Base-by-base conservation (phyloP, 768 basidiomycete genomes). In the Kwoniella bestiolae region DNA sequence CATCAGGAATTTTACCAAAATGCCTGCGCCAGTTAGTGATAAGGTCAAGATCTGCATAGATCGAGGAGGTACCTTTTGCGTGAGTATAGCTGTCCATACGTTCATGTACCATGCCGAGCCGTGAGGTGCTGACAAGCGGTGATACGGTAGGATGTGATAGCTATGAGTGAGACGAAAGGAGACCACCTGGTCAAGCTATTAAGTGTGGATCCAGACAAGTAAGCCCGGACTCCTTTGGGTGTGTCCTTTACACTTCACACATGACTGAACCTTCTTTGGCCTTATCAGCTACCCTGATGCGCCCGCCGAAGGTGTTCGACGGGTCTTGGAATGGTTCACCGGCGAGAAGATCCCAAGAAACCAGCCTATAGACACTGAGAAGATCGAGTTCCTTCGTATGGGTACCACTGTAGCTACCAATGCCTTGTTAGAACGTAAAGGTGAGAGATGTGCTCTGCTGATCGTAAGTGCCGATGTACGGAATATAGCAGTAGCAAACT, bases 271-370 rank as follows among this genome's bases (percentile, higher is more conserved):
- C 26, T 12, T 28, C 12, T 29, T 28, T 51, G 23, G 94, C 81
- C 86, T 88, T 1, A 83, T 81, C 18, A 66, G 60, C 34, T 95
- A 95, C 79, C 80, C 82, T 3, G 94, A 96, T 83, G 94, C 94
- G 1, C 93, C 94, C 0, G 93, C 92, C 0, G 94, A 96, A 80
- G 94, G 92, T 1, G 92, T 94, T 65, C 84, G 94, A 18, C 85
- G 94, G 12, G 86, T 95, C 3, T 80, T 96, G 6, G 92, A 94
- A 81, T 84, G 84, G 18, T 87, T 89, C 1, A 90, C 88, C 0
- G 89, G 89, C 1, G 81, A 87, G 59, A 83, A 82, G 69, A 90
- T 94, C 60, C 85, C 87, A 0, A 84, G 93, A 55, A 88, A 88
- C 7, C 73, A 82, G 11, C 83, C 86, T 11, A 84, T 94, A 18